Base-by-base conservation (phyloP, 805 yeast species). In the Candida ovalis region DNA sequence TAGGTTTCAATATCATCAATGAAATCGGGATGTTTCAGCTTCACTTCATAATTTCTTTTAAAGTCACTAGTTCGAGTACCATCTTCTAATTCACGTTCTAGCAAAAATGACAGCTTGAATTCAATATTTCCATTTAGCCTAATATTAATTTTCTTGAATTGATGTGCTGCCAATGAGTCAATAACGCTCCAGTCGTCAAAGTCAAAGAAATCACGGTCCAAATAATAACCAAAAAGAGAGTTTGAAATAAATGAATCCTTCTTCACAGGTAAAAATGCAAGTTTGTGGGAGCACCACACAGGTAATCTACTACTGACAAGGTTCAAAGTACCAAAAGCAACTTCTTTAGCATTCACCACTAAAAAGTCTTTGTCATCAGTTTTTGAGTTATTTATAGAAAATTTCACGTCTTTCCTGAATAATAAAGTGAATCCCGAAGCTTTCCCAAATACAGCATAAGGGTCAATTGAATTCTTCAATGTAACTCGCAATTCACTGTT, bases 371-470 rank as follows among this genome's bases (percentile, higher is more conserved):
- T 73, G 7, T 96, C 85, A 56, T 88, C 80, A 17, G 60, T 42
- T 49, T 82, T 86, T 33, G 80, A 69, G 28, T 80, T 77, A 64
- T 91, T 89, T 32, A 88, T 69, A 3, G 70, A 64, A 64, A 89
- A 76, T 0, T 61, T 58, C 2, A 88, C 86, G 47, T 82, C 65
- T 23, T 85, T 77, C 41, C 76, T 73, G 75, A 95, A 90, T 2
- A 82, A 77, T 42, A 92, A 69, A 1, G 87, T 73, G 59, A 88
- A 90, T 0, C 98, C 98, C 1, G 95, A 77, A 23, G 86, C 73
- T 1, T 71, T 69, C 4, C 81, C 84, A 32, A 85, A 75, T 39
- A 92, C 63, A 39, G 77, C 71, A 61, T 90, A 90, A 0, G 98
- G 98, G 58, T 85, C 84, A 45, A 82, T 74, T 0, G 92, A 80